Evolutionary conservation across 208 protist species (phyloP), one percentile per base, ranked within the genome.

Genomic region (Crithidia expoeki): DNA sequence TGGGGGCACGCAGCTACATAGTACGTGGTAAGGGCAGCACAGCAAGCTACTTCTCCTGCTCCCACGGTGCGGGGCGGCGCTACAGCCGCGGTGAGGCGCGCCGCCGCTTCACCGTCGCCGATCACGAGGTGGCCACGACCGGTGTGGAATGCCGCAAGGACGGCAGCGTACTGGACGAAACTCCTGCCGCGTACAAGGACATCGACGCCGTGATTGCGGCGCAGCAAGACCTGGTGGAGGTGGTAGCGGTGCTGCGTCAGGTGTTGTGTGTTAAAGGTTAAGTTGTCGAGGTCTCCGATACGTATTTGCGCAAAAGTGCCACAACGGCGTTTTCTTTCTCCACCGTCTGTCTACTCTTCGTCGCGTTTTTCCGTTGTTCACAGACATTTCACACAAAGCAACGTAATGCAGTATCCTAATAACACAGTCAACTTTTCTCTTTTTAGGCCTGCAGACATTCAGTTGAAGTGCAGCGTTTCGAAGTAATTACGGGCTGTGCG

Each of bases 201-300:
- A 95, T 97, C 68, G 90, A 93, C 61, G 85, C 81, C 40, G 93
- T 97, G 19, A 95, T 97, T 74, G 65, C 74, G 21, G 88, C 87
- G 12, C 93, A 97, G 66, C 23, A 47, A 10, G 89, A 94, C 53
- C 72, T 97, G 2, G 86, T 96, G 42, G 91, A 95, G 44, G 73
- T 95, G 6, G 83, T 96, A 19, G 71, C 79, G 21, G 61, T 72
- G 0, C 80, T 97, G 33, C 83, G 72, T 11, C 93, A 96, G 65
- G 59, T 97, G 2, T 40, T 96, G 23, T 96, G 89, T 66, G 89
- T 97, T 25, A 97, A 97, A 71, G 93, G 93, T 19, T 96, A 58
- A 82, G 47, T n/a, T 3, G 4, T n/a, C n/a, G n/a, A n/a, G n/a
- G n/a, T n/a, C n/a, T n/a, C n/a, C n/a, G n/a, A n/a, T n/a, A n/a